phyloP scores from a whole-genome alignment of 2,329 filamentous ascomycete genomes.

The Calonectria pteridis region DNA sequence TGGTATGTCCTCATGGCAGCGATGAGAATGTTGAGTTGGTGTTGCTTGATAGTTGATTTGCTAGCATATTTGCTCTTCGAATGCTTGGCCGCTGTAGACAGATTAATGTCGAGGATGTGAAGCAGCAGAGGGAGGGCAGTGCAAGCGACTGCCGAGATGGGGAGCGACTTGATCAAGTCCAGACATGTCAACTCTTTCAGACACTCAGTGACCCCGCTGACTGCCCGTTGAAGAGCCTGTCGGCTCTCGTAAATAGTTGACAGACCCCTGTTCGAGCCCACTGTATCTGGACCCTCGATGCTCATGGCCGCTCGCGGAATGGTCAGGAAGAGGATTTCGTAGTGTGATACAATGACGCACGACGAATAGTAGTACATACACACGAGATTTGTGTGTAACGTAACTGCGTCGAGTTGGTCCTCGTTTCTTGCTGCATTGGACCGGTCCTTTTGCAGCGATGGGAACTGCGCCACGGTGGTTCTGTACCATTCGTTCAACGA shows the following conservation, averaged over 20 bases:
- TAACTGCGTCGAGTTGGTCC: neutral
- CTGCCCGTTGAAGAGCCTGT: neutral
- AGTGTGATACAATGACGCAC: neutral
- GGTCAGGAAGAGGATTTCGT: neutral
- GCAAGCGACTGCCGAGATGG: neutral
- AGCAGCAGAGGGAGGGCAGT: neutral
- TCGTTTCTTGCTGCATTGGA: neutral
- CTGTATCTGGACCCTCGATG: neutral
- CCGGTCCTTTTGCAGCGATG: neutral
- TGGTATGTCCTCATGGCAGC: neutral
- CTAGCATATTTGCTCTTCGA: neutral
- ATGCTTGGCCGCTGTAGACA: neutral
- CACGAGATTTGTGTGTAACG: neutral
- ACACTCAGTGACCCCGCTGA: neutral
- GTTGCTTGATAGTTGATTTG: neutral
- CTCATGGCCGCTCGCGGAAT: neutral
- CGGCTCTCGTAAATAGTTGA: neutral
- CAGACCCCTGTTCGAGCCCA: neutral
- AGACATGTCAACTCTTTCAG: neutral
- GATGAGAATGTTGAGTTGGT: conserved; percentile 1
- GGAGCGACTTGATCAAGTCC: neutral
- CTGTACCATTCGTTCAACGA: neutral
- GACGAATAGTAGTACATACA: conserved; percentile 2
- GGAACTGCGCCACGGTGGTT: neutral
- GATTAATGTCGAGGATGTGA: neutral